These are phyloP conservation scores for Saccharomycopsis sp. DNA, from an alignment of 805 yeast species.

Conservation along the genomic window DNA sequence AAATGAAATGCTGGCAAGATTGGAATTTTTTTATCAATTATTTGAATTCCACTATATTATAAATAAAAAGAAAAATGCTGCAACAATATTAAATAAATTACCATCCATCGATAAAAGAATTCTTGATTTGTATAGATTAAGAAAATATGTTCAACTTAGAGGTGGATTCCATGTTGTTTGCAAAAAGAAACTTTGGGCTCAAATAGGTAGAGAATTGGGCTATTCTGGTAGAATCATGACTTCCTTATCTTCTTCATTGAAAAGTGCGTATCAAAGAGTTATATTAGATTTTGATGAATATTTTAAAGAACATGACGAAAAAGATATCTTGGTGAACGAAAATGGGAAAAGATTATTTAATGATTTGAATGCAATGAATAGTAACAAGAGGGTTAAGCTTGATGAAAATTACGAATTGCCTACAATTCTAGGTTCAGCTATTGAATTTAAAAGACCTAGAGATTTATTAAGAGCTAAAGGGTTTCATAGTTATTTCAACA, in stretches of 20 bases:
- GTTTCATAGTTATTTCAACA: slow-evolving; percentile 42
- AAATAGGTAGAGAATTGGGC: slow-evolving; percentile 74
- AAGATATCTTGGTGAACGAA: slow-evolving; percentile 3
- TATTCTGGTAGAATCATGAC: slow-evolving; percentile 67
- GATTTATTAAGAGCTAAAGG: slow-evolving; percentile 45
- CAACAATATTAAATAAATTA: slow-evolving; percentile 33
- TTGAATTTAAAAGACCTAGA: slow-evolving; percentile 39
- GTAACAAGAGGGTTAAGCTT: background rate
- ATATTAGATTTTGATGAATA: slow-evolving; percentile 29
- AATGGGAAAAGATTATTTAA: slow-evolving; percentile 8
- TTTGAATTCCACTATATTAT: slow-evolving; percentile 32
- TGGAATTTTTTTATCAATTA: slow-evolving; percentile 42
- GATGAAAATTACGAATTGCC: slow-evolving; percentile 32
- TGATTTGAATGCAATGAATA: background rate
- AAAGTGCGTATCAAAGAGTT: slow-evolving; percentile 48
- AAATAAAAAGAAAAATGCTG: slow-evolving; percentile 24
- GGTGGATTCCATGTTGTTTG: slow-evolving; percentile 69
- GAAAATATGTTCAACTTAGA: slow-evolving; percentile 48
- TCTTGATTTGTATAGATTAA: slow-evolving; percentile 55
- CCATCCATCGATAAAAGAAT: slow-evolving; percentile 65
- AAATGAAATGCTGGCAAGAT: slow-evolving; percentile 35
- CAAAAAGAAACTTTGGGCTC: slow-evolving; percentile 68
- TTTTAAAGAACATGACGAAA: slow-evolving; percentile 25
- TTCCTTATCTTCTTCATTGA: slow-evolving; percentile 59
- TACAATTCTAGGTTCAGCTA: slow-evolving; percentile 39